phyloP scores from a whole-genome alignment of 192 early-diverging fungal species.

The Umbelopsis vinacea region DNA sequence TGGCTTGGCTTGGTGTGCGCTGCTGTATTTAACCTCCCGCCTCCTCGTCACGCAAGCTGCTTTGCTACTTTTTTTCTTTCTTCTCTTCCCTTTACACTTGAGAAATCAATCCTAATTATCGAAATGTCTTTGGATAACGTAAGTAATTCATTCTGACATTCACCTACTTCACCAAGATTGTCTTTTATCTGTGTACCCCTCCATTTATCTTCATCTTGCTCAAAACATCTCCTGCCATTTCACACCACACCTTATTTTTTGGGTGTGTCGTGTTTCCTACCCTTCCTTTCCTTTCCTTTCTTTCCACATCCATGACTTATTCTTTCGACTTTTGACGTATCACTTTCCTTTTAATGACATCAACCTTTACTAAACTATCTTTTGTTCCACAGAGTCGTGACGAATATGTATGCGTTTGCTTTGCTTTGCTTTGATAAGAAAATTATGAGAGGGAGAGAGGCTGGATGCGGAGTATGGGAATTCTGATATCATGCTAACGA shows the following conservation, averaged over 20 bases:
- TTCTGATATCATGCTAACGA: conserved; percentile 23
- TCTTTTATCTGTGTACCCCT: too few relatives aligned
- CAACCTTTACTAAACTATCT: background rate
- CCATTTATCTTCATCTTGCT: background rate
- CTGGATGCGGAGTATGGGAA: conserved; percentile 17
- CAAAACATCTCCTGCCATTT: background rate
- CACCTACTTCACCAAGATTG: background rate
- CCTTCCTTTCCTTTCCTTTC: background rate
- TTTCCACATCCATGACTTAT: background rate
- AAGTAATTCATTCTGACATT: background rate
- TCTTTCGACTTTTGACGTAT: background rate
- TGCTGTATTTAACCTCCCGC: conserved; percentile 16
- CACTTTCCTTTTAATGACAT: background rate
- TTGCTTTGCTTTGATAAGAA: conserved; percentile 14
- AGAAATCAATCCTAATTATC: conserved; percentile 17
- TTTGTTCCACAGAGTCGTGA: conserved; percentile 8
- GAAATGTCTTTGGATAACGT: conserved; percentile 24
- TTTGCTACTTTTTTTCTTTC: conserved; percentile 3
- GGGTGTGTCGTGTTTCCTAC: background rate
- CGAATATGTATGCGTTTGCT: conserved; percentile 14
- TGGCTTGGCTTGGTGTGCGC: background rate
- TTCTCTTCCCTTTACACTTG: conserved; percentile 2
- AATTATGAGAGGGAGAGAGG: background rate
- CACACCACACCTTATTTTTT: conserved; percentile 10
- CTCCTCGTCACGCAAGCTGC: background rate